phyloP scores from a whole-genome alignment of 805 yeast genomes.

The Wickerhamiella brachini region DNA sequence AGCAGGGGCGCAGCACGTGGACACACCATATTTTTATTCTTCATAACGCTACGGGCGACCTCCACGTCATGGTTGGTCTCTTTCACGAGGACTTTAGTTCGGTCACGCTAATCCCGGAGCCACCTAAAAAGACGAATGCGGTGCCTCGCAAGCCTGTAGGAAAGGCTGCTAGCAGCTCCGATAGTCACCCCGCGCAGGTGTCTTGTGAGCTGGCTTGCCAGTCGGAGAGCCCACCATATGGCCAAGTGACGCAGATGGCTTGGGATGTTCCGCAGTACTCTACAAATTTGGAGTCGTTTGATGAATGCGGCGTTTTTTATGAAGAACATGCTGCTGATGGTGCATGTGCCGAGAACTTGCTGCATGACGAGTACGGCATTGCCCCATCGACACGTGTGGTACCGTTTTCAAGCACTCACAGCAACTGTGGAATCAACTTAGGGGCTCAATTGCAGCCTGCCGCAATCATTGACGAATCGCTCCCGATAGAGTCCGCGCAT shows the following conservation, averaged over 20 bases:
- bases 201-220: neutral
- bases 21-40: neutral
- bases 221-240: neutral
- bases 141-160: neutral
- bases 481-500: neutral
- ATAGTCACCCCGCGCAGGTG: neutral
- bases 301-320: neutral
- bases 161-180: neutral
- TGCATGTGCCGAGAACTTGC: neutral
- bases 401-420: too few relatives aligned
- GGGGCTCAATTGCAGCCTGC: neutral
- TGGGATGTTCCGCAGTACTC: neutral
- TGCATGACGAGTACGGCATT: neutral
- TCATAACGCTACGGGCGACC: neutral
- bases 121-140: neutral
- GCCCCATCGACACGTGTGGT: too few relatives aligned
- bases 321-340: neutral
- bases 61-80: conserved; percentile 7
- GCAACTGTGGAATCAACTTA: too few relatives aligned
- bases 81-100: conserved; percentile 9
- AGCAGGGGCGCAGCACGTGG: neutral
- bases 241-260: neutral
- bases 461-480: neutral
- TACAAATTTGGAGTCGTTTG: neutral
- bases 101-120: neutral